Conservation (phyloP, 768 basidiomycete species). For the Phylloporus sp. region DNA sequence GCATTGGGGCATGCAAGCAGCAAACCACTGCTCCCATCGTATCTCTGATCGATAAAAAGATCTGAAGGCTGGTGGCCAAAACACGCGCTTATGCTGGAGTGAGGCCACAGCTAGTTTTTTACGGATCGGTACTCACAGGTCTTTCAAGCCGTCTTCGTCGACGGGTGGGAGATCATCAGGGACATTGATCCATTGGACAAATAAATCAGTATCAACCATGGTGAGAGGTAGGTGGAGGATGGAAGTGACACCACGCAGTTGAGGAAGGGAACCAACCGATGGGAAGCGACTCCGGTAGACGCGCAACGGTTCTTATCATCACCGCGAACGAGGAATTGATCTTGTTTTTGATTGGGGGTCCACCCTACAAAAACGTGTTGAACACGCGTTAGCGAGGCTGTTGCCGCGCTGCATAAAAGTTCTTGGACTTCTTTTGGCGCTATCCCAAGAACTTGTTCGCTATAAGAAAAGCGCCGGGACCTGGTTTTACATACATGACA, state of each 20-base stretch:
- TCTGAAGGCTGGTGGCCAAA: not conserved
- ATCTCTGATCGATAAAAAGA: not conserved
- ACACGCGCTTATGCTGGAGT: slow-evolving; percentile 4
- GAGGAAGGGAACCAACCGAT: not conserved
- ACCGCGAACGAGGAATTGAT: slow-evolving; percentile 17
- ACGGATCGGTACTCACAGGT: slow-evolving; percentile 17
- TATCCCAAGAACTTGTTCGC: slow-evolving; percentile 14
- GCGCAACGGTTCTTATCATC: slow-evolving; percentile 30
- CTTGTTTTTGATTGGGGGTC: slow-evolving; percentile 33
- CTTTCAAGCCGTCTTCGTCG: slow-evolving; percentile 22
- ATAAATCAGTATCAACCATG: slow-evolving; percentile 11
- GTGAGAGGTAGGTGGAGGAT: not conserved
- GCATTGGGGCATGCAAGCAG: slow-evolving; percentile 5
- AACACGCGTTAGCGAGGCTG: slow-evolving; percentile 32
- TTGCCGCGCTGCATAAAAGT: slow-evolving; percentile 19
- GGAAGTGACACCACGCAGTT: not conserved
- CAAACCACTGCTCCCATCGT: slow-evolving; percentile 4
- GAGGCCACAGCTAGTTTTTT: slow-evolving; percentile 2
- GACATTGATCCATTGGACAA: slow-evolving; percentile 15
- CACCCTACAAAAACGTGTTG: slow-evolving; percentile 35
- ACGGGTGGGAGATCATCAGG: slow-evolving; percentile 24
- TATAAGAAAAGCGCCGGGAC: slow-evolving; percentile 4
- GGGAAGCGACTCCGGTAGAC: slow-evolving; percentile 6
- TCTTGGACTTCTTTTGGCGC: slow-evolving; percentile 17
- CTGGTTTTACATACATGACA: not conserved